These are phyloP conservation scores for Nitzschia sp. DNA, from an alignment of 108 stramenopile species.

Conservation along the genomic window DNA sequence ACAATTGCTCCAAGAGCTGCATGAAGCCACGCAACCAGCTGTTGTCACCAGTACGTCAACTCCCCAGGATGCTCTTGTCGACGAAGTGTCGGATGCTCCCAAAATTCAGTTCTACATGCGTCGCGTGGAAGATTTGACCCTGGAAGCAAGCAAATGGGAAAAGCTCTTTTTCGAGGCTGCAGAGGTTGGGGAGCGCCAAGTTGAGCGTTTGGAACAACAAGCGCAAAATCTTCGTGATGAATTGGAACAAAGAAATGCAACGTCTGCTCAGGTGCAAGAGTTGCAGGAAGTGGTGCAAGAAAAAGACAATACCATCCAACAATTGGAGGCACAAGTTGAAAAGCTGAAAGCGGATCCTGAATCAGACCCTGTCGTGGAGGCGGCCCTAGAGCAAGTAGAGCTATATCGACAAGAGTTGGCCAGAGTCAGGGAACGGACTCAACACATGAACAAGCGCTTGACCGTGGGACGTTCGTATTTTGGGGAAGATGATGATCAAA, in stretches of 20 bases:
- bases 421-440: too few species aligned
- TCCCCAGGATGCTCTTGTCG: not conserved
- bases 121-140: conserved; percentile 1
- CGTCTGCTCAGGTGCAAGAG: not conserved
- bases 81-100: not conserved
- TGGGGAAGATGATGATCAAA: too few species aligned
- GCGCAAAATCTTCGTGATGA: conserved; percentile 2
- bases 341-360: not conserved
- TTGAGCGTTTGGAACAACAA: not conserved
- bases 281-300: not conserved
- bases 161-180: conserved; percentile 9
- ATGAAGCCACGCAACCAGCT: not conserved
- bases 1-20: not conserved
- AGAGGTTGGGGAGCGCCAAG: conserved; percentile 16
- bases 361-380: too few species aligned
- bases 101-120: not conserved
- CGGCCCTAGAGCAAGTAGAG: too few species aligned
- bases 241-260: not conserved
- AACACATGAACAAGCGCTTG: too few species aligned
- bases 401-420: too few species aligned
- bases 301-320: not conserved
- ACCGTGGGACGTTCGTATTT: too few species aligned
- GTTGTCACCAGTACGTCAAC: not conserved
- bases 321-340: conserved; percentile 6
- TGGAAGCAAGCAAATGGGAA: conserved; percentile 15